phyloP scores from a whole-genome alignment of 257 asterid genomes.

The Penstemon eatonii region DNA sequence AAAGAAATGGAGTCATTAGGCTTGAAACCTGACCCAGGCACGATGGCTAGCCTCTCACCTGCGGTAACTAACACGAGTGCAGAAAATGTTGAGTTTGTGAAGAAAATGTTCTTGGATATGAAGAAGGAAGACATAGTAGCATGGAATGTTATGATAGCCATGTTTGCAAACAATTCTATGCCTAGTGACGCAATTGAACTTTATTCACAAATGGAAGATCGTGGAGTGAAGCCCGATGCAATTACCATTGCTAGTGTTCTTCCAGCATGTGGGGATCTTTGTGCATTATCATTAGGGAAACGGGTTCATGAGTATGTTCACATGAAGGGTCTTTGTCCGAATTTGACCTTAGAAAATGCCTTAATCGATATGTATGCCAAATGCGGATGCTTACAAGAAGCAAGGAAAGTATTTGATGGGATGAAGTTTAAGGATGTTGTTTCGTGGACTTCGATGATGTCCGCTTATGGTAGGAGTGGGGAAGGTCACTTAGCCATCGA shows the following conservation, averaged over 20 bases:
- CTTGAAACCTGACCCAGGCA: conserved; percentile 64
- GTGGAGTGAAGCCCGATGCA: conserved; percentile 54
- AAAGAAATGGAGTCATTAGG: conserved; percentile 63
- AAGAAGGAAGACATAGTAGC: conserved; percentile 52
- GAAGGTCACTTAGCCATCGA: conserved; percentile 64
- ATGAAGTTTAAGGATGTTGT: conserved; percentile 69
- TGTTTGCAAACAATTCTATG: conserved; percentile 67
- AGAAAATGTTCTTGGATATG: conserved; percentile 62
- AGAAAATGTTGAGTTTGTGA: conserved; percentile 63
- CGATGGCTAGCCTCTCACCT: conserved; percentile 91
- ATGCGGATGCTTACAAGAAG: conserved; percentile 80
- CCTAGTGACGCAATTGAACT: conserved; percentile 64
- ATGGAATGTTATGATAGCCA: conserved; percentile 89
- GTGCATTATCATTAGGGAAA: conserved; percentile 65
- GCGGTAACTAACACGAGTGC: conserved; percentile 62
- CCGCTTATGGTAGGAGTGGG: conserved; percentile 87
- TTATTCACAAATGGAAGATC: conserved; percentile 60
- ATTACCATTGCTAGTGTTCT: conserved; percentile 76
- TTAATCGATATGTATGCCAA: conserved; percentile 91
- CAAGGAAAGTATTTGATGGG: conserved; percentile 70
- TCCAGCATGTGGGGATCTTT: conserved; percentile 92
- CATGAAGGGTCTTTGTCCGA: conserved; percentile 51
- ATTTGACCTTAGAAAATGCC: conserved; percentile 77
- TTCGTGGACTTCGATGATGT: conserved; percentile 90
- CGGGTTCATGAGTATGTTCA: conserved; percentile 54